Percentiles rank a stretch among this genome's conserved stretches.
Conservation (phyloP, 2,329 filamentous ascomycete genomes). For the Hypoxylon sp. region DNA sequence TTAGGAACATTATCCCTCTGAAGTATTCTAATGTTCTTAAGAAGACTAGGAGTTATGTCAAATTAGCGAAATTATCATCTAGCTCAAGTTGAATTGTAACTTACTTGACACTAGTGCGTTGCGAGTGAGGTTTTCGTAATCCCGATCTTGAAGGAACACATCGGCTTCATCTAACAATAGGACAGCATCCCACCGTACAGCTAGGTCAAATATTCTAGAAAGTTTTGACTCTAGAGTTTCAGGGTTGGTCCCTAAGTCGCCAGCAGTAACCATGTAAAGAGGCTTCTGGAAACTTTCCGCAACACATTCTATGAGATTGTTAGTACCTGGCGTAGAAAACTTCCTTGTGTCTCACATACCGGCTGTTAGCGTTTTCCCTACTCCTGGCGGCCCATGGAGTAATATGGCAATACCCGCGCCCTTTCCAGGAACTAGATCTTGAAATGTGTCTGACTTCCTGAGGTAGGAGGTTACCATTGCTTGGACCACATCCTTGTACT, state of each 20-base stretch:
- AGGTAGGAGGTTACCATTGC: slow-evolving; percentile 4
- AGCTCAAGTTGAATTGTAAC: not conserved
- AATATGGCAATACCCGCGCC: not conserved
- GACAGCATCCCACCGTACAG: not conserved
- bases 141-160: slow-evolving; percentile 6
- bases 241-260: slow-evolving; percentile 1
- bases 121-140: slow-evolving; percentile 8
- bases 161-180: slow-evolving; percentile 5
- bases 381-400: not conserved
- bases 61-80: not conserved
- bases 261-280: slow-evolving; percentile 3
- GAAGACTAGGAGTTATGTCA: not conserved
- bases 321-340: not conserved
- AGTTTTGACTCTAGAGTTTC: slow-evolving; percentile 7
- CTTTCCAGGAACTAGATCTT: not conserved
- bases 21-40: slow-evolving; percentile 10
- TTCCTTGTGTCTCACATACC: not conserved
- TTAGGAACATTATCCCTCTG: slow-evolving; percentile 14
- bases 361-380: not conserved
- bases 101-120: slow-evolving; percentile 10
- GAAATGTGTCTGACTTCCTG: slow-evolving; percentile 4
- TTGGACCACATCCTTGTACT: not conserved
- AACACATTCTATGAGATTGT: not conserved
- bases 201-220: slow-evolving; percentile 8
- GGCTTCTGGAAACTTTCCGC: slow-evolving; percentile 5